phyloP scores from a whole-genome alignment of 495 filamentous ascomycete species.

The Penicillium roqueforti region DNA sequence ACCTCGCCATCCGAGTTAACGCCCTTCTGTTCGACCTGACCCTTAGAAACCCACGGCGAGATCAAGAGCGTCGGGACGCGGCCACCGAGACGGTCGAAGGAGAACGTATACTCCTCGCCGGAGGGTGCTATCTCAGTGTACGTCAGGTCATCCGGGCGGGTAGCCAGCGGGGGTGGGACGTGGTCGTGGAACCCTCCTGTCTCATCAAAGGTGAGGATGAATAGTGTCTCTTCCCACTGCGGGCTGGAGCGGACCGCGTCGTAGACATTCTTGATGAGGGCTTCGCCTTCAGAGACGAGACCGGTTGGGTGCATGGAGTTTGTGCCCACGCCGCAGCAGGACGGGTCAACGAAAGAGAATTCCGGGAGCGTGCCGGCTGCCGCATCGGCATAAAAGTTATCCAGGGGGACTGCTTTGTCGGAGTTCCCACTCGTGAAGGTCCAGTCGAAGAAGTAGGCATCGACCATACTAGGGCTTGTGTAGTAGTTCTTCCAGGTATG shows the following conservation, averaged over 20 bases:
- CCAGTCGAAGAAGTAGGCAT: constrained; percentile 42
- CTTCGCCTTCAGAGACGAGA: constrained; percentile 44
- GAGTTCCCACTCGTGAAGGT: constrained; percentile 32
- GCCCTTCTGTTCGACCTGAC: constrained; percentile 45
- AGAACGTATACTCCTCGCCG: constrained; percentile 41
- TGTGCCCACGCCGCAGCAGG: constrained; percentile 44
- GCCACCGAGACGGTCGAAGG: constrained; percentile 46
- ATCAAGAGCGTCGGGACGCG: constrained; percentile 49
- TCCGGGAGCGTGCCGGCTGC: constrained; percentile 38
- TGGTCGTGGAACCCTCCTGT: constrained; percentile 50
- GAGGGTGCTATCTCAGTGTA: constrained; percentile 42
- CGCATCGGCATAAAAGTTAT: constrained; percentile 38
- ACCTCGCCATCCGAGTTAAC: constrained; percentile 28
- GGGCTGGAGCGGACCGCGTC: constrained; percentile 43
- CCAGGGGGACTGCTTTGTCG: constrained; percentile 30
- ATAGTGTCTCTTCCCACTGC: constrained; percentile 45
- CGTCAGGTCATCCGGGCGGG: constrained; percentile 35
- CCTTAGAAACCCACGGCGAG: constrained; percentile 45
- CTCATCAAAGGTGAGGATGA: constrained; percentile 50
- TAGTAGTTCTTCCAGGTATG: constrained; percentile 51
- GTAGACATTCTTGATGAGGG: constrained; percentile 48
- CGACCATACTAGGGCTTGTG: constrained; percentile 31
- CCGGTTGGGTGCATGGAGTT: constrained; percentile 48
- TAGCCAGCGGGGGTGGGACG: constrained; percentile 41
- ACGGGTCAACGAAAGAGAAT: constrained; percentile 50